phyloP scores from a whole-genome alignment of 352 stramenopile species.

The Globisporangium perplexum region DNA sequence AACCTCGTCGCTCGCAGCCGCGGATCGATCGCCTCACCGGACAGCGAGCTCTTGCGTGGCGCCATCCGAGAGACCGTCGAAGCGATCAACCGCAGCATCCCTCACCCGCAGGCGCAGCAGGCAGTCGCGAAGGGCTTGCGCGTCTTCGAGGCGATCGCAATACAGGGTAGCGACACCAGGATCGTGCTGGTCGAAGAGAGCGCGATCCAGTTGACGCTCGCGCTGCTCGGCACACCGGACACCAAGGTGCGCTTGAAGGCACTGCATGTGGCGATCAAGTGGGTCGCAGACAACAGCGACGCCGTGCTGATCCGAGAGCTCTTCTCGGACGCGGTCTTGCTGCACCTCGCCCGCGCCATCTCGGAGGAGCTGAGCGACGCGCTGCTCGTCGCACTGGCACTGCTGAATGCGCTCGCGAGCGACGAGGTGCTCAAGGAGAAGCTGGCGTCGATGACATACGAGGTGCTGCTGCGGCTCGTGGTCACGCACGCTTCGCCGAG shows the following conservation, averaged over 20 bases:
- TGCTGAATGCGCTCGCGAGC: constrained; percentile 42
- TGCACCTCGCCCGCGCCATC: constrained; percentile 44
- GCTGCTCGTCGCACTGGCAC: constrained; percentile 32
- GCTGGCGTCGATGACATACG: constrained; percentile 51
- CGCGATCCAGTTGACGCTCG: constrained; percentile 33
- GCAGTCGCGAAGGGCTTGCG: constrained; percentile 33
- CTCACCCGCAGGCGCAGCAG: constrained; percentile 25
- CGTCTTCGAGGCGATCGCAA: constrained; percentile 45
- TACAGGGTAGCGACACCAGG: constrained; percentile 18
- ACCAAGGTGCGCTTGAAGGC: constrained; percentile 40
- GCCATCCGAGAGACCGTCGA: constrained; percentile 23
- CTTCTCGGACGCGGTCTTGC: constrained; percentile 26
- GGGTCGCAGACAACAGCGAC: constrained; percentile 38
- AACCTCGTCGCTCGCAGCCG: constrained; percentile 15
- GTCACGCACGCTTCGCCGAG: constrained; percentile 13
- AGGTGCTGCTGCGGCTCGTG: constrained; percentile 50
- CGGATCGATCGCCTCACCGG: constrained; percentile 3
- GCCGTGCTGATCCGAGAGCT: constrained; percentile 15
- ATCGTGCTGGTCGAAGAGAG: constrained; percentile 30
- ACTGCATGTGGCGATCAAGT: constrained; percentile 32
- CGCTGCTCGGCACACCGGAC: constrained; percentile 35
- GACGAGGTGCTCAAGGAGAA: constrained; percentile 50
- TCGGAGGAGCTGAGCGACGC: constrained; percentile 34
- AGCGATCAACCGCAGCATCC: constrained; percentile 27
- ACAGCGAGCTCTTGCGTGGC: constrained; percentile 10